Base-by-base conservation (phyloP, 139 green algal genomes). In the Gonium pectorale region DNA sequence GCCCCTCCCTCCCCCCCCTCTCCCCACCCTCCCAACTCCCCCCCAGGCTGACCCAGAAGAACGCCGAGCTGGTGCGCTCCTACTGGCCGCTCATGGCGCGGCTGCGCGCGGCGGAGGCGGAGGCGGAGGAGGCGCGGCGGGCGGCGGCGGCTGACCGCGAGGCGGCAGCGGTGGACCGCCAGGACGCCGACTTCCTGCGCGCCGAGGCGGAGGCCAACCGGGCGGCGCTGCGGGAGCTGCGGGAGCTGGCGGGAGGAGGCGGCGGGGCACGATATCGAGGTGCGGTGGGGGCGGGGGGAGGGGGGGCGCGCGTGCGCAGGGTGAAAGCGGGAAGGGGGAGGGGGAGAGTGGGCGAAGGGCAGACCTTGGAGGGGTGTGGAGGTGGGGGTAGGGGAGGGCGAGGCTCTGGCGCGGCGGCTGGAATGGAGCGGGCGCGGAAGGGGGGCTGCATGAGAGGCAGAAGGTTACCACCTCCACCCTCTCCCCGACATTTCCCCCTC, bases 71-170 rank as follows among this genome's bases (percentile, higher is more conserved):
- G 26, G 87, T 91, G 4, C 71, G 67, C 56, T 85, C 62, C 71
- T 93, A 93, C 81, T 93, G 90, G 90, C 87, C 90, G 37, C 67
- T 93, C 2, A 89, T 91, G 86, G 59, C 78, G 7, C 87, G 87
- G 0, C 78, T 93, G 29, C 44, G 74, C 31, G 70, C 88, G 52
- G 85, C 79, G n/a, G 84, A 89, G 69, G 86, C 68, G 19, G 67
- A 59, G 29, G 70, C 63, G 29, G 73, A 37, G 5, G 60, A 35
- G 31, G 68, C 72, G 1, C 72, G 33, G 9, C n/a, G 67, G 69
- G 44, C 75, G 75, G 80, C 67, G 31, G 66, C 24, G 0, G 51
- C 35, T 38, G 74, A 62, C 31, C 37, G 70, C 29, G 63, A 72
- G 26, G 19, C 38, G 37, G 82, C 59, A 35, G 72, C 26, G 44